Evolutionary conservation across 495 filamentous ascomycete genomes (phyloP).

Genomic region (Hypoxylon fuscum): DNA sequence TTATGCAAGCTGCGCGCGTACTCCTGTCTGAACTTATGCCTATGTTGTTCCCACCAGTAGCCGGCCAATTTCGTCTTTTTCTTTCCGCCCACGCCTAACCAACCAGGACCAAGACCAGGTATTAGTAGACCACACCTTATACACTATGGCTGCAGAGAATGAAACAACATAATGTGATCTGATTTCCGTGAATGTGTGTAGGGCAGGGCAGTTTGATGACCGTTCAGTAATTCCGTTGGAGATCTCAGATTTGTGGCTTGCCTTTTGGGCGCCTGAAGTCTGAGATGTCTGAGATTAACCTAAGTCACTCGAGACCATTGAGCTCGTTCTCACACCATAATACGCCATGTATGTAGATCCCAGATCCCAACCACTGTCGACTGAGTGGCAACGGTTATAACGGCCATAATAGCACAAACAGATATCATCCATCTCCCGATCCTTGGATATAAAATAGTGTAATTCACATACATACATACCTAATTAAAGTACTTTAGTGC

Average conservation of each 20-base stretch:
- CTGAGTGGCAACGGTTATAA: too few species aligned
- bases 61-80: constrained; percentile 19
- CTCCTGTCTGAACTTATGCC: constrained; percentile 37
- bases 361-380: too few species aligned
- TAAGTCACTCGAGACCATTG: too few species aligned
- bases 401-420: too few species aligned
- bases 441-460: not conserved
- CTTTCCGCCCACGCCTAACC: constrained; percentile 4
- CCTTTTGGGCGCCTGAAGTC: not conserved
- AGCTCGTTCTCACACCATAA: too few species aligned
- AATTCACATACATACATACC: too few species aligned
- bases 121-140: constrained; percentile 12
- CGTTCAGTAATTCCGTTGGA: not conserved
- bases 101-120: constrained; percentile 4
- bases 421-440: too few species aligned
- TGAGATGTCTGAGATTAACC: too few species aligned
- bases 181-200: constrained; percentile 7
- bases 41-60: constrained; percentile 16
- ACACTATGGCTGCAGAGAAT: constrained; percentile 22
- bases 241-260: constrained; percentile 1
- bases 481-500: too few species aligned
- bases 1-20: constrained; percentile 37
- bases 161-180: constrained; percentile 4
- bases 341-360: too few species aligned
- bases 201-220: too few species aligned